Conservation (phyloP, 2,329 filamentous ascomycete species). For the Colletotrichum scovillei region DNA sequence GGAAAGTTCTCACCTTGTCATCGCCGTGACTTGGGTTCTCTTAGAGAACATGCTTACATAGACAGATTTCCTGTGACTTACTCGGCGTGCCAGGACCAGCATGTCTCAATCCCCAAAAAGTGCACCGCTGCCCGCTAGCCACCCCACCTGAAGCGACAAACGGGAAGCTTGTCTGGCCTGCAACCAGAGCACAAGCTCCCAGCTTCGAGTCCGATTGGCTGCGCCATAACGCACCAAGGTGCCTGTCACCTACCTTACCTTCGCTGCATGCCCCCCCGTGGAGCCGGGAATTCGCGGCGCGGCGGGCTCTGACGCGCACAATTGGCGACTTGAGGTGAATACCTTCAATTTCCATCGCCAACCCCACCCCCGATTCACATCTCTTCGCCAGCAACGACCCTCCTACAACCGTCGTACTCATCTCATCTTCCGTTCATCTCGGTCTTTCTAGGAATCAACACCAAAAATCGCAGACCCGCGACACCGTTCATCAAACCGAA, state of each 20-base stretch:
- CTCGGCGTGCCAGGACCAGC: not conserved
- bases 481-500: not conserved
- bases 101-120: not conserved
- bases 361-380: constrained; percentile 1
- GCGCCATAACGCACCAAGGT: constrained; percentile 14
- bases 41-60: not conserved
- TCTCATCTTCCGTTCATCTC: not conserved
- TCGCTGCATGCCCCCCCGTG: not conserved
- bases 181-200: constrained; percentile 35
- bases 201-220: constrained; percentile 21
- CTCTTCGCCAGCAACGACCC: not conserved
- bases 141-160: not conserved
- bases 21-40: not conserved
- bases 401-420: not conserved
- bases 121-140: not conserved
- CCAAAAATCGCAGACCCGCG: constrained; percentile 4
- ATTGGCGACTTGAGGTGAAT: constrained; percentile 17
- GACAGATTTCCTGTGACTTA: not conserved
- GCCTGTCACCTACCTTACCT: constrained; percentile 10
- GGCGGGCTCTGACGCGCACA: constrained; percentile 34
- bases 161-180: constrained; percentile 20
- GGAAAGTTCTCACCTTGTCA: not conserved
- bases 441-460: not conserved
- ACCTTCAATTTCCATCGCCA: constrained; percentile 17
- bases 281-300: constrained; percentile 29